Percentiles rank a stretch among this genome's conserved stretches.
Evolutionary conservation across 768 basidiomycete genomes (phyloP).

Genomic region (Pholiota molesta): DNA sequence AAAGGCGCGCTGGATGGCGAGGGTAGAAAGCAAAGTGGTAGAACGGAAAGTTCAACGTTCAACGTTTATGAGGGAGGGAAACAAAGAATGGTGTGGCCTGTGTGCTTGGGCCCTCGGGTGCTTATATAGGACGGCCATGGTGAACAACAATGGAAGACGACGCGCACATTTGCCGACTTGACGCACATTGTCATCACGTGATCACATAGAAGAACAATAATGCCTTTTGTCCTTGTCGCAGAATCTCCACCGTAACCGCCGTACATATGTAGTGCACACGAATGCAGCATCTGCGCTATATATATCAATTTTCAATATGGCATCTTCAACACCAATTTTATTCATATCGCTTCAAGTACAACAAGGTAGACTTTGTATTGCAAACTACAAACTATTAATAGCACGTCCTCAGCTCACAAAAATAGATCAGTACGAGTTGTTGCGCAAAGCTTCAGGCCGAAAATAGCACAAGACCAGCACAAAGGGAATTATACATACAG

Average conservation of each 20-base stretch:
- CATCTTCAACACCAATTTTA: not conserved
- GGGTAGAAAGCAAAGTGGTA: not conserved
- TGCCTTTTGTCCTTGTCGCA: constrained; percentile 9
- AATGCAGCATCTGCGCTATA: not conserved
- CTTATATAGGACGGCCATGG: constrained; percentile 11
- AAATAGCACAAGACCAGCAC: not conserved
- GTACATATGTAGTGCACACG: not conserved
- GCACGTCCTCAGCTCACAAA: not conserved
- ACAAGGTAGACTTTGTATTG: not conserved
- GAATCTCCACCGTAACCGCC: no score
- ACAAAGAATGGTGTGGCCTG: not conserved
- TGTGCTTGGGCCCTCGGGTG: not conserved
- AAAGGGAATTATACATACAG: constrained; percentile 31
- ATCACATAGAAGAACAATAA: constrained; percentile 2
- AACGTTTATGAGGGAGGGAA: constrained; percentile 12
- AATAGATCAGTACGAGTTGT: not conserved
- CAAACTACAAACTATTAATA: constrained; percentile 1
- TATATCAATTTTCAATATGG: not conserved
- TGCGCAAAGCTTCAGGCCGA: not conserved
- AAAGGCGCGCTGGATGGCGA: not conserved
- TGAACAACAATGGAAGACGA: not conserved
- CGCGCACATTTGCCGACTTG: not conserved
- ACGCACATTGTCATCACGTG: constrained; percentile 13
- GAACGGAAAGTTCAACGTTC: constrained; percentile 17
- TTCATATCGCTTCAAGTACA: not conserved